Evolutionary conservation across 345 rosid species (phyloP).

Genomic region (Raphanus raphanistrum): DNA sequence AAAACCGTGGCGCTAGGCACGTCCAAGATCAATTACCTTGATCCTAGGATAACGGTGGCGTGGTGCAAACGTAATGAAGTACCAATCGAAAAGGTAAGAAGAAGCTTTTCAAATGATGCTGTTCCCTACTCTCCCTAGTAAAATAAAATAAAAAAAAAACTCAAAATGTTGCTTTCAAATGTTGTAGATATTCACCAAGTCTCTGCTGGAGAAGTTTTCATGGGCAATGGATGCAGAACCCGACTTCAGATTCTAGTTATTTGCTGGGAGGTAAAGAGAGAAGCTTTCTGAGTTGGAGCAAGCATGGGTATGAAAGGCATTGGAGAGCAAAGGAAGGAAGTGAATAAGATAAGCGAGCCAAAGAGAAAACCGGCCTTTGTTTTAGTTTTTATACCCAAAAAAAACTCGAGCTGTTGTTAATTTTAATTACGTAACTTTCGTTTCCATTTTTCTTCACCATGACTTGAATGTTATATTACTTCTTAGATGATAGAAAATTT

Average conservation of each 20-base stretch:
- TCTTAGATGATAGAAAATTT: conserved; percentile 12
- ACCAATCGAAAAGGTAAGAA: conserved; percentile 93
- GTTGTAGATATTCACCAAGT: conserved; percentile 84
- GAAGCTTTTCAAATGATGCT: background rate
- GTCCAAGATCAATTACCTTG: conserved; percentile 91
- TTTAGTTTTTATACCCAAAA: background rate
- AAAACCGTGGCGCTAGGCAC: conserved; percentile 96
- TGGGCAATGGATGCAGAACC: conserved; percentile 99
- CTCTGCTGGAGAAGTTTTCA: conserved; percentile 84
- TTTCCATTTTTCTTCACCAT: background rate
- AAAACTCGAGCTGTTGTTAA: background rate
- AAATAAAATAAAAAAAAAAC: background rate
- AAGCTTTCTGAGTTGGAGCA: conserved; percentile 22
- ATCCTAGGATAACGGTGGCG: conserved; percentile 96
- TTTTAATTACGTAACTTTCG: conserved; percentile 11
- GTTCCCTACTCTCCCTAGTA: too few species aligned
- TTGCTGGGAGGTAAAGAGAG: conserved; percentile 1
- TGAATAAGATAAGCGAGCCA: conserved; percentile 17
- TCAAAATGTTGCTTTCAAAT: background rate
- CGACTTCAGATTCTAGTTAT: conserved; percentile 73
- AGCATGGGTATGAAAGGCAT: conserved; percentile 13
- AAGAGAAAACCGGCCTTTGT: conserved; percentile 27
- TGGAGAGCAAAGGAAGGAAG: conserved; percentile 23
- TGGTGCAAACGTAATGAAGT: conserved; percentile 99
- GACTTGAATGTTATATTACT: conserved; percentile 8